phyloP scores from a whole-genome alignment of 2,329 filamentous ascomycete species.

The Pseudocercospora eumusae region DNA sequence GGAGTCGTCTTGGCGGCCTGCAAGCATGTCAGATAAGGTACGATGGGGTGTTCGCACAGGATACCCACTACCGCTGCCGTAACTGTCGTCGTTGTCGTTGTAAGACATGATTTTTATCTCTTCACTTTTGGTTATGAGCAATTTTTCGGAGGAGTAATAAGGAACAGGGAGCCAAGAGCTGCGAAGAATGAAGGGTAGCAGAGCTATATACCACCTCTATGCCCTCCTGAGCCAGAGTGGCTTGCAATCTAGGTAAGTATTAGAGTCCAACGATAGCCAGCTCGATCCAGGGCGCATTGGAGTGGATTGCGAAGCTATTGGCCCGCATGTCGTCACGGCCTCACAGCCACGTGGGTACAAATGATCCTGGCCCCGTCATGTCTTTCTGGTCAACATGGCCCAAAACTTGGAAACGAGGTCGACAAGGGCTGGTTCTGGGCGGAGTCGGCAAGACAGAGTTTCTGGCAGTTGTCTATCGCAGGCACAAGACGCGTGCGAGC shows the following conservation, averaged over 20 bases:
- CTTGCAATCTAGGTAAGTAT: conserved; percentile 2
- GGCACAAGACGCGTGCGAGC: not conserved
- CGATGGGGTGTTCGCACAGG: not conserved
- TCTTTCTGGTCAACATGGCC: not conserved
- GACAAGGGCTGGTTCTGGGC: not conserved
- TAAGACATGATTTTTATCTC: conserved; percentile 23
- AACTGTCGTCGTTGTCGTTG: conserved; percentile 20
- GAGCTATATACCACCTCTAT: not conserved
- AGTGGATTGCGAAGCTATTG: conserved; percentile 3
- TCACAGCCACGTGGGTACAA: conserved; percentile 3
- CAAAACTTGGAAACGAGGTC: conserved; percentile 1
- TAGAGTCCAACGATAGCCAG: not conserved
- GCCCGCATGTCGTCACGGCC: conserved; percentile 11
- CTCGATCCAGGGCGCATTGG: conserved; percentile 2
- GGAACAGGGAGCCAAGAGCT: not conserved
- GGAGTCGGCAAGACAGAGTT: conserved; percentile 5
- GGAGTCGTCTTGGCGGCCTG: conserved; percentile 18
- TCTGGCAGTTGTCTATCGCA: not conserved
- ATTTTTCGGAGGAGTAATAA: not conserved
- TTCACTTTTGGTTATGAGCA: not conserved
- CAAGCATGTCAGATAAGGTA: conserved; percentile 17
- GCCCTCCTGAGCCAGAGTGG: not conserved
- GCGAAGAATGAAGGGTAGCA: not conserved
- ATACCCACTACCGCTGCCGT: conserved; percentile 15
- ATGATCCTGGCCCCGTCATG: conserved; percentile 4